A percentile compares a stretch with the other conserved stretches of the same genome.
Conservation (phyloP, 1,284 basidiomycete genomes). For the Ganoderma resinaceum region DNA sequence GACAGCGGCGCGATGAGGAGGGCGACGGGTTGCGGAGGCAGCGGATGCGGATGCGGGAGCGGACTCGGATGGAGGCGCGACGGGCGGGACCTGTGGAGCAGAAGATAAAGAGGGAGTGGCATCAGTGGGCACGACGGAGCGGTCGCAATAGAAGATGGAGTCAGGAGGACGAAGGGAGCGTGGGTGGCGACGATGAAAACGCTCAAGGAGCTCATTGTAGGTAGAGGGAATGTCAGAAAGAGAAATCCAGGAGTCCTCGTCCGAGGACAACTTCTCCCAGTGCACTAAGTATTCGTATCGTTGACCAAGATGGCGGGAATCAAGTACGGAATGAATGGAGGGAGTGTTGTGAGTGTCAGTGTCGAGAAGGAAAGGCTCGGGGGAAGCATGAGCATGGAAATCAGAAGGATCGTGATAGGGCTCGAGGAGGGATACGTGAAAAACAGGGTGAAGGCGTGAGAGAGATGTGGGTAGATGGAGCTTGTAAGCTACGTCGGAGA, state of each 20-base stretch:
- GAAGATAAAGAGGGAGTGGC: not conserved
- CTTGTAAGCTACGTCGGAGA: constrained; percentile 36
- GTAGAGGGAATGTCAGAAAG: constrained; percentile 42
- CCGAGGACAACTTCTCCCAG: constrained; percentile 33
- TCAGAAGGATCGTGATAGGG: constrained; percentile 40
- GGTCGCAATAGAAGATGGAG: not conserved
- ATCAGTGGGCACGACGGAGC: not conserved
- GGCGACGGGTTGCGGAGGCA: not conserved
- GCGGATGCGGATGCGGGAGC: not conserved
- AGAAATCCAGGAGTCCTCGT: constrained; percentile 42
- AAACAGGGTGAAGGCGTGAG: constrained; percentile 46
- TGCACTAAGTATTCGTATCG: constrained; percentile 43
- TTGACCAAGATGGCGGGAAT: constrained; percentile 39
- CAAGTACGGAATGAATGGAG: constrained; percentile 34
- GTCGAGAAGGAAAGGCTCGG: constrained; percentile 31
- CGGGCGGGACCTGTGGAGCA: not conserved
- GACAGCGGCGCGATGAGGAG: constrained; percentile 5
- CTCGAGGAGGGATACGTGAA: constrained; percentile 50
- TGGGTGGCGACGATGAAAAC: constrained; percentile 43
- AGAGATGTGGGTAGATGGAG: constrained; percentile 44
- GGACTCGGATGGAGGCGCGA: not conserved
- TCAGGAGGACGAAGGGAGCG: constrained; percentile 27
- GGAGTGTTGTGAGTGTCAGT: constrained; percentile 22
- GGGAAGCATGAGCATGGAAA: constrained; percentile 33
- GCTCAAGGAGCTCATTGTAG: constrained; percentile 40